Conservation (phyloP, 169 alveolate species). For the Perkinsus chesapeaki region DNA sequence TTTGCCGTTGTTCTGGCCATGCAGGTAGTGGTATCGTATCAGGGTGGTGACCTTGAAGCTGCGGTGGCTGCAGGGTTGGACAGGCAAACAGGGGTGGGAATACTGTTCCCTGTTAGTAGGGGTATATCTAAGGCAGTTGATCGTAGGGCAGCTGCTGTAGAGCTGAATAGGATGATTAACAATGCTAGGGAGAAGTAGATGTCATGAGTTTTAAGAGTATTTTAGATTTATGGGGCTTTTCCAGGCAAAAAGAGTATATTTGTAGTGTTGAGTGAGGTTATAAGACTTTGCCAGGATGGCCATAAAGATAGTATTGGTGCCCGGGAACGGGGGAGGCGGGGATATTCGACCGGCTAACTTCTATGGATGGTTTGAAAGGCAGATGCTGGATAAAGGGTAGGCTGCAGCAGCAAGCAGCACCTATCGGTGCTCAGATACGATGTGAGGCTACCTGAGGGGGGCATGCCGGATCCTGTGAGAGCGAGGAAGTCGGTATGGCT, state of each 20-base stretch:
- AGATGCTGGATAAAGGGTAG: background rate
- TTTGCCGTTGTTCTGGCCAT: no score
- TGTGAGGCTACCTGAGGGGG: background rate
- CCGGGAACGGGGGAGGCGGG: background rate
- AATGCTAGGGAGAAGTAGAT: background rate
- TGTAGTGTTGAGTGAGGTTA: background rate
- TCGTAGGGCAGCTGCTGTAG: background rate
- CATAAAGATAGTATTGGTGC: background rate
- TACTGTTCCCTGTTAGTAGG: slow-evolving; percentile 36
- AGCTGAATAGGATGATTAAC: background rate
- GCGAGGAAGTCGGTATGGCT: background rate
- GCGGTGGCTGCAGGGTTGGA: slow-evolving; percentile 26
- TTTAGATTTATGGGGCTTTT: background rate
- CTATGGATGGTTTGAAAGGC: background rate
- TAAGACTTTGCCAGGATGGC: background rate
- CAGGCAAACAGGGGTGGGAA: slow-evolving; percentile 35
- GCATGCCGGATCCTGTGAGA: background rate
- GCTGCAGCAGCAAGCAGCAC: background rate
- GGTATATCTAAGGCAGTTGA: slow-evolving; percentile 20
- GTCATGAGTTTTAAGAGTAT: background rate
- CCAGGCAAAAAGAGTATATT: background rate
- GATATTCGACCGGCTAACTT: background rate
- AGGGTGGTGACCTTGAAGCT: slow-evolving; percentile 44
- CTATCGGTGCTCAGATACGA: background rate
- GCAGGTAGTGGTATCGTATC: background rate